Evolutionary conservation across 495 filamentous ascomycete genomes (phyloP), one percentile per base, ranked within the genome.

Genomic region (Polyplosphaeria fusca): DNA sequence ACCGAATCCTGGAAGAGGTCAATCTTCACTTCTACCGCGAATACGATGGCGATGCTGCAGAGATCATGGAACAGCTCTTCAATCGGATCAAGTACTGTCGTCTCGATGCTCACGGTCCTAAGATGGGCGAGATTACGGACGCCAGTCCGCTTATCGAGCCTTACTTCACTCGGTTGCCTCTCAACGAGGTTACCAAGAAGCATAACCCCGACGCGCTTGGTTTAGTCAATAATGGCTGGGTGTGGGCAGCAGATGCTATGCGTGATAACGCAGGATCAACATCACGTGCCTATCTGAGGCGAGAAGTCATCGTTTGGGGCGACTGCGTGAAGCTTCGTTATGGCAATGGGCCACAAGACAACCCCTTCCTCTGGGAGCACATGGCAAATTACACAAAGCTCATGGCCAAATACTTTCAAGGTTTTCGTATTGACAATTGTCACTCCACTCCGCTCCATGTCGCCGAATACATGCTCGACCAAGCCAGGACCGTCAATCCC

Each of bases 261-360:
- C 82, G 86, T 22, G 94, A 99, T 70, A 92, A 96, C 68, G 94
- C 94, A 16, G 94, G 94, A 0, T 86, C 88, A 0, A 71, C 86
- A 37, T 96, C 92, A 1, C 86, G 85, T 37, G 88, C 92, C 30
- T 99, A 99, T 64, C 79, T 97, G 4, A 83, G 90, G 20, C 82
- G 94, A 38, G 90, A 99, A 70, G 89, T 99, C 45, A 97, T 99
- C 60, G 87, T 95, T 32, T 99, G 94, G 94, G 88, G 89, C 16
- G 94, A 99, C 67, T 99, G 94, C 72, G 93, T 96, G 5, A 99
- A 97, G 76, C 81, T 99, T 18, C 84, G 94, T 7, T 99, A 96
- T 67, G 94, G 94, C 11, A 77, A 74, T 13, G 78, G 81, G 0
- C 87, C 86, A 3, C 73, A 93, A 50, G 93, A 96, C 64, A 95